Evolutionary conservation across 2,329 filamentous ascomycete genomes (phyloP), one percentile per base, ranked within the genome.

Genomic region (Colletotrichum echinochloae): DNA sequence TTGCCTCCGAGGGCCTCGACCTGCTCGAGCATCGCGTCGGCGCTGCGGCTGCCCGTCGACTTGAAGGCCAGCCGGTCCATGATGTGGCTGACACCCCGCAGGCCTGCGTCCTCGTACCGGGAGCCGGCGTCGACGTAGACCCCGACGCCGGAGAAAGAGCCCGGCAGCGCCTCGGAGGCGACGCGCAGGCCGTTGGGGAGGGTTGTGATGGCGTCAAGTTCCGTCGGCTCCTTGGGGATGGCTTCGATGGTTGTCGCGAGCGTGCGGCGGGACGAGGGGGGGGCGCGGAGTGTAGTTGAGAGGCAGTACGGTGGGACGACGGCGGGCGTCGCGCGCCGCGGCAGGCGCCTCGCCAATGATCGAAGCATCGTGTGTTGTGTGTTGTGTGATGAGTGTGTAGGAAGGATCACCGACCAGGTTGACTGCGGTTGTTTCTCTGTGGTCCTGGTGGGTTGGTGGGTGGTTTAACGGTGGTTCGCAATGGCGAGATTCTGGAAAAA

Each of bases 41-140:
- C 90, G 0, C 89, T 89, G 71, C 91, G 90, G 44, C 85, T 84
- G 41, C 87, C 87, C 0, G 96, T 98, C 6, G 90, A 92, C 79
- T 98, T 98, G 88, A 98, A 99, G 39, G 96, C 96, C 48, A 99
- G 83, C 6, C 96, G 89, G 81, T 99, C 96, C 87, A 98, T 93
- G 75, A 99, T 97, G 81, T 99, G 96, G 79, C 94, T 97, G 35
- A 97, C 93, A 54, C 96, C 96, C 70, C 94, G 91, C 65, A 99
- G 85, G 57, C 90, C 90, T 51, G 91, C 88, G 79, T 93, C 95
- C 82, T 99, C 96, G 84, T 96, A 98, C 74, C 96, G 90, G 65
- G 96, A 98, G 20, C 96, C 96, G 37, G 94, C 94, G 80, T 98
- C 95, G 78, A 99, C 90, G 83, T 98, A 99, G 73, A 98, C 94